Evolutionary conservation across 2,329 filamentous ascomycete species (phyloP), one percentile per base, ranked within the genome.

Genomic region (Pseudogymnoascus sp.): DNA sequence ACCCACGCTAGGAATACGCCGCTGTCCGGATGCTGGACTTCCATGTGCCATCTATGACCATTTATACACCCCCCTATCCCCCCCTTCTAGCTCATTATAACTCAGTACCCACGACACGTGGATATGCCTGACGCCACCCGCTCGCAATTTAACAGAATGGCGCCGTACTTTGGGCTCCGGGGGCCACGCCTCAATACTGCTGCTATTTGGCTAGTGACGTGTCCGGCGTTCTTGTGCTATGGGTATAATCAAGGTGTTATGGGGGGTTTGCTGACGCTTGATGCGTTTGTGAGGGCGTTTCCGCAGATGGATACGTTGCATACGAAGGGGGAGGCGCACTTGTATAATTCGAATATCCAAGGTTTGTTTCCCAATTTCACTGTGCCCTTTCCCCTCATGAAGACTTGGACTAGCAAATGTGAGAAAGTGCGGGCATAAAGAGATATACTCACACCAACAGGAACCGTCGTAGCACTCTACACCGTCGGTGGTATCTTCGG

Each of bases 181-280:
- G 64, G 64, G 21, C 54, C 51, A 19, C 25, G 41, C 25, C 43
- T 65, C 13, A 51, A 39, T 14, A 39, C 61, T 14, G 64, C 64
- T n/a, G 62, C 62, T 19, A 65, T 65, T 14, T 63, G 43, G 43
- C 36, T 41, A 11, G 64, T 65, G 6, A 65, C 62, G 4, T 63
- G 62, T 37, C 64, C 64, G 4, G 31, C 76, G 16, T 81, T 81
- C 65, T 76, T 81, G 63, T 73, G 80, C 60, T 82, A 80, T 67
- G 80, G 81, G 62, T 83, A 82, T 74, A 82, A 83, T 69, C 79
- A 82, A 68, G 78, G 78, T 60, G 79, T 78, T 57, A 75, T 79
- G n/a, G 80, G 80, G 51, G 79, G 80, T 13, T 73, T 82, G 19
- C 65, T 73, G 41, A 68, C 64, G 45, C 65, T 72, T 31, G 65